A percentile compares a stretch with the other conserved stretches of the same genome.
phyloP scores from a whole-genome alignment of 768 basidiomycete genomes.

The Leccinum uliginosum region DNA sequence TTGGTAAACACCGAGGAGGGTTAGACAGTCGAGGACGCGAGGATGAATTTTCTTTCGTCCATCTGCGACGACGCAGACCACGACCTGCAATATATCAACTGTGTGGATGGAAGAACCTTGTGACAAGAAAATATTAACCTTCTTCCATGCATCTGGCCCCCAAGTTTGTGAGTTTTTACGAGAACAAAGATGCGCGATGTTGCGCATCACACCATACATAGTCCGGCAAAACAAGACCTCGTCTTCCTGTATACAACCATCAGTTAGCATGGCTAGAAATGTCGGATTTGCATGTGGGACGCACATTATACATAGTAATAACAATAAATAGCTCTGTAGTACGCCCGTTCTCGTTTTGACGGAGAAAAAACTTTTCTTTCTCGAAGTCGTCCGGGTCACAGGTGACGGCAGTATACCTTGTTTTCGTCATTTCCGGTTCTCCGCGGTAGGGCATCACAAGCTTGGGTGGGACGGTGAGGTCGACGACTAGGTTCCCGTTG shows the following conservation, averaged over 20 bases:
- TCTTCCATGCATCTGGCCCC: slow-evolving; percentile 97
- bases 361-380: slow-evolving; percentile 73
- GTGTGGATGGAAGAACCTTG: not conserved
- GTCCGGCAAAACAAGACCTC: slow-evolving; percentile 91
- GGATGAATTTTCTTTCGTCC: slow-evolving; percentile 81
- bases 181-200: slow-evolving; percentile 75
- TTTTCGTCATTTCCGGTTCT: slow-evolving; percentile 67
- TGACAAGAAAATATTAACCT: slow-evolving; percentile 40
- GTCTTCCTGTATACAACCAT: slow-evolving; percentile 53
- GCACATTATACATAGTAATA: slow-evolving; percentile 95
- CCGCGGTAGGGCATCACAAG: slow-evolving; percentile 70
- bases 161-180: slow-evolving; percentile 91
- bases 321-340: slow-evolving; percentile 91
- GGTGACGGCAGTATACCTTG: slow-evolving; percentile 84
- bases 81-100: slow-evolving; percentile 49
- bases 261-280: slow-evolving; percentile 11
- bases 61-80: slow-evolving; percentile 89
- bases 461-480: slow-evolving; percentile 79
- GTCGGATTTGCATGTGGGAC: slow-evolving; percentile 23
- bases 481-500: slow-evolving; percentile 84
- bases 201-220: slow-evolving; percentile 91
- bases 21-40: slow-evolving; percentile 82
- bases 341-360: slow-evolving; percentile 76
- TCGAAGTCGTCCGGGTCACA: slow-evolving; percentile 94
- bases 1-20: slow-evolving; percentile 91